These are phyloP conservation scores for Candida adriatica DNA, from an alignment of 805 yeast species.

Conservation along the genomic window DNA sequence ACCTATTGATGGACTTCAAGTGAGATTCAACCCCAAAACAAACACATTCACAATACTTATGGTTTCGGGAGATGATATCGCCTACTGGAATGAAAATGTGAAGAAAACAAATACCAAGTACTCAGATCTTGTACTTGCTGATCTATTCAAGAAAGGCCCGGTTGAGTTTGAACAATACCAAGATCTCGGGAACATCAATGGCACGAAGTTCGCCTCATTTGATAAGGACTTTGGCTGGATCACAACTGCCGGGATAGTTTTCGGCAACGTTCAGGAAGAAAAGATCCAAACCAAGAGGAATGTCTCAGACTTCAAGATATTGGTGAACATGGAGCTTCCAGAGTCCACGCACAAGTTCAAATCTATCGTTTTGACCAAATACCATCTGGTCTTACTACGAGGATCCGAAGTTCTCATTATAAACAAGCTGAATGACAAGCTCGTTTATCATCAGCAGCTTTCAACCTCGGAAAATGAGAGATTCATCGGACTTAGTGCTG, in stretches of 20 bases:
- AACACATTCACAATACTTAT: constrained; percentile 15
- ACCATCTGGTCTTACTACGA: constrained; percentile 44
- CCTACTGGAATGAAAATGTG: constrained; percentile 21
- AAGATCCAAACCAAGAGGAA: constrained; percentile 17
- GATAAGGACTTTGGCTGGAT: constrained; percentile 36
- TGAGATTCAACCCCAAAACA: constrained; percentile 6
- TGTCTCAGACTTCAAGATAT: constrained; percentile 30
- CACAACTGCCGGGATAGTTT: constrained; percentile 39
- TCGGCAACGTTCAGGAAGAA: constrained; percentile 28
- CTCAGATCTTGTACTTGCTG: constrained; percentile 17
- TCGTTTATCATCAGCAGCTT: constrained; percentile 36
- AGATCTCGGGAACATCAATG: constrained; percentile 26
- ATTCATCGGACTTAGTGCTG: constrained; percentile 43
- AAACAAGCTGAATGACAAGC: constrained; percentile 45
- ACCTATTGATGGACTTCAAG: constrained; percentile 24
- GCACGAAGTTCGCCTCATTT: constrained; percentile 26
- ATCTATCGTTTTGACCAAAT: constrained; percentile 42
- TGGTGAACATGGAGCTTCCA: constrained; percentile 35
- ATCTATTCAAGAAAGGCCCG: constrained; percentile 22
- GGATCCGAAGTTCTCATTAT: constrained; percentile 36
- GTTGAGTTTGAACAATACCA: constrained; percentile 32
- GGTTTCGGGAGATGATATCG: constrained; percentile 26
- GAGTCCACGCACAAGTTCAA: constrained; percentile 26
- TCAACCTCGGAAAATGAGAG: constrained; percentile 29
- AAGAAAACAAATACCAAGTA: constrained; percentile 17